phyloP scores from a whole-genome alignment of 495 filamentous ascomycete genomes.

The Chlorociboria aeruginascens region DNA sequence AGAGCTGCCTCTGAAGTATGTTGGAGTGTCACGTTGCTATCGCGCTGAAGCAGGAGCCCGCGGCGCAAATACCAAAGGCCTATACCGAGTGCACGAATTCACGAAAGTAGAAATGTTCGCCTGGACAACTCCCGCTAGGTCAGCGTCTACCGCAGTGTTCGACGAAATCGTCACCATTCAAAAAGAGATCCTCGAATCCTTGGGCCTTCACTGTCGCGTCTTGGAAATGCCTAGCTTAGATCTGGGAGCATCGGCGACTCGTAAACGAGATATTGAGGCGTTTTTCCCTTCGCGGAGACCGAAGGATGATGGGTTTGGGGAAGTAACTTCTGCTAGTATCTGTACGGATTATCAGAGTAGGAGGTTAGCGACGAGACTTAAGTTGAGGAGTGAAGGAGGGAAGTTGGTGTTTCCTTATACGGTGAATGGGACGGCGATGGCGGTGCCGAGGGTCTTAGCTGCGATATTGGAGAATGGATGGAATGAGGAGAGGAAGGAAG shows the following conservation, averaged over 20 bases:
- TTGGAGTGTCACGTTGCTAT: slow-evolving; percentile 80
- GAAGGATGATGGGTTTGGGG: slow-evolving; percentile 76
- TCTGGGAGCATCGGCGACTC: slow-evolving; percentile 72
- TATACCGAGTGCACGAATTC: slow-evolving; percentile 98
- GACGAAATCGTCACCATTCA: slow-evolving; percentile 77
- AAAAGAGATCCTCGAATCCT: slow-evolving; percentile 59
- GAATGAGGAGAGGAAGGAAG: slow-evolving; percentile 49
- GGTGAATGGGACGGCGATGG: slow-evolving; percentile 88
- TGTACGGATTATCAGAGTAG: slow-evolving; percentile 93
- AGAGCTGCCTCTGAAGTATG: slow-evolving; percentile 62
- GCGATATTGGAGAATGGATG: slow-evolving; percentile 91
- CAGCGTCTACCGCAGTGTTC: slow-evolving; percentile 47
- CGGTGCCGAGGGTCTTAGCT: slow-evolving; percentile 79
- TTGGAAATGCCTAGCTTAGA: slow-evolving; percentile 87
- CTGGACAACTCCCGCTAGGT: slow-evolving; percentile 49
- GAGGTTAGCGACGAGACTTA: slow-evolving; percentile 61
- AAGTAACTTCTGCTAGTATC: slow-evolving; percentile 80
- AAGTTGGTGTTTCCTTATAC: slow-evolving; percentile 61
- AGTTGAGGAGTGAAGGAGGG: slow-evolving; percentile 30
- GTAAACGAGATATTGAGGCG: slow-evolving; percentile 89
- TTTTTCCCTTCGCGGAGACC: slow-evolving; percentile 75
- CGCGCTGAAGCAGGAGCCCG: slow-evolving; percentile 87
- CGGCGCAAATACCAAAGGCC: slow-evolving; percentile 80
- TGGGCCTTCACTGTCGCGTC: slow-evolving; percentile 77
- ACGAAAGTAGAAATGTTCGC: slow-evolving; percentile 97